Conservation (phyloP, 1,284 basidiomycete genomes). For the Tetrapyrgos nigripes region DNA sequence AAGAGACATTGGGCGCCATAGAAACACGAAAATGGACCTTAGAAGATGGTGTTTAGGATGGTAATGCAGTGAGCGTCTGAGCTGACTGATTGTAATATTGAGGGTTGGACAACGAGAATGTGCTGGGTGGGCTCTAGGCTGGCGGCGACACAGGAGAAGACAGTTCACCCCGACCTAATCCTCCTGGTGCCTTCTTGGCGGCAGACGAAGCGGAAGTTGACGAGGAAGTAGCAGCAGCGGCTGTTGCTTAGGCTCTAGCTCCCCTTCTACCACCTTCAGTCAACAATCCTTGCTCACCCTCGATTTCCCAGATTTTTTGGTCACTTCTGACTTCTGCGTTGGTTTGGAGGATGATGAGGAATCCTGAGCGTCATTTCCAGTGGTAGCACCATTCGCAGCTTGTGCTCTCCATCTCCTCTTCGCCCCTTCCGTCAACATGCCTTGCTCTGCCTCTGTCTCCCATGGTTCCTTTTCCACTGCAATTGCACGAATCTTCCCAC, state of each 20-base stretch:
- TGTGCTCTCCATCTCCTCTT: constrained; percentile 23
- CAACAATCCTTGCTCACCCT: constrained; percentile 73
- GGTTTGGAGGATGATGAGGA: constrained; percentile 16
- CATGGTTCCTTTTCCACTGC: constrained; percentile 17
- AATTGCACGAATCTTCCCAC: not conserved
- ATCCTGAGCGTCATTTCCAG: not conserved
- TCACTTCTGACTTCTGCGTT: constrained; percentile 38
- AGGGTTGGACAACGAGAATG: constrained; percentile 47
- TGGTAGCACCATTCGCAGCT: constrained; percentile 21
- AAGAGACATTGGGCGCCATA: constrained; percentile 43
- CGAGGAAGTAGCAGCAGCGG: constrained; percentile 33
- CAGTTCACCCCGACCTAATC: not conserved
- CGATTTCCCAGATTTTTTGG: constrained; percentile 81
- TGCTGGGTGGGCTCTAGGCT: constrained; percentile 2
- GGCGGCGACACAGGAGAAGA: not conserved
- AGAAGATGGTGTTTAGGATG: constrained; percentile 59
- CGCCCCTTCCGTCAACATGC: constrained; percentile 23
- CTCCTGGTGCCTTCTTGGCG: not conserved
- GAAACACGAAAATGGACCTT: constrained; percentile 66
- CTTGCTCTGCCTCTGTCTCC: constrained; percentile 25
- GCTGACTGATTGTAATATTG: constrained; percentile 64
- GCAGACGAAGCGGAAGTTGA: not conserved
- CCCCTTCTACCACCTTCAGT: constrained; percentile 76
- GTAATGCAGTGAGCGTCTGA: constrained; percentile 69
- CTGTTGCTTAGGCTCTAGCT: constrained; percentile 60